Conservation (phyloP, 2,329 filamentous ascomycete genomes). For the Phyllosticta citriasiana region DNA sequence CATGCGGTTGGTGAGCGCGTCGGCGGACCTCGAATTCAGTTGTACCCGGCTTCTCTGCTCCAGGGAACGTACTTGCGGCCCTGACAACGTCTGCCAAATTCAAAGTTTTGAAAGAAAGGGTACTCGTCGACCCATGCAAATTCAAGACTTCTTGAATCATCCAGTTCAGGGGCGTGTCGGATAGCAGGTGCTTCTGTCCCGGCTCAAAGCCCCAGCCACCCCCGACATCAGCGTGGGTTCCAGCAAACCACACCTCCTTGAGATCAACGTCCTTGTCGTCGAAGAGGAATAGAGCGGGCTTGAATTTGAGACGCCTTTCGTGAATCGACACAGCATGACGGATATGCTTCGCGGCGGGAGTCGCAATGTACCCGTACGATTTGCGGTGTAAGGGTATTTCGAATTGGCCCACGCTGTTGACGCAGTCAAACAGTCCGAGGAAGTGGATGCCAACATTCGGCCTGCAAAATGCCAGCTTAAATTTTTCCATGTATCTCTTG, state of each 20-base stretch:
- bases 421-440: constrained; percentile 34
- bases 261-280: constrained; percentile 11
- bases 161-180: constrained; percentile 38
- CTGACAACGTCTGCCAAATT: neutral
- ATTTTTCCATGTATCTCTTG: neutral
- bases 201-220: constrained; percentile 35
- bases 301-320: constrained; percentile 37
- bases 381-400: constrained; percentile 25
- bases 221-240: constrained; percentile 36
- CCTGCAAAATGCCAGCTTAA: constrained; percentile 25
- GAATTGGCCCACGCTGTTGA: constrained; percentile 29
- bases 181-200: constrained; percentile 31
- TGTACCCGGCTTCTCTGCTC: neutral
- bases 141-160: constrained; percentile 26
- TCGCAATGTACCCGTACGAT: constrained; percentile 30
- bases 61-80: neutral
- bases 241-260: constrained; percentile 36
- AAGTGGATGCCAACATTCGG: constrained; percentile 34
- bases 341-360: constrained; percentile 26
- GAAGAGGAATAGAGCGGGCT: constrained; percentile 16
- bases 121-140: neutral
- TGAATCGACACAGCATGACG: constrained; percentile 37
- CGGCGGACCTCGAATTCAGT: constrained; percentile 2
- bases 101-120: neutral
- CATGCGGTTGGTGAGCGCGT: constrained; percentile 8